Evolutionary conservation across 805 yeast genomes (phyloP).

Genomic region (Spencermartinsiella europaea): DNA sequence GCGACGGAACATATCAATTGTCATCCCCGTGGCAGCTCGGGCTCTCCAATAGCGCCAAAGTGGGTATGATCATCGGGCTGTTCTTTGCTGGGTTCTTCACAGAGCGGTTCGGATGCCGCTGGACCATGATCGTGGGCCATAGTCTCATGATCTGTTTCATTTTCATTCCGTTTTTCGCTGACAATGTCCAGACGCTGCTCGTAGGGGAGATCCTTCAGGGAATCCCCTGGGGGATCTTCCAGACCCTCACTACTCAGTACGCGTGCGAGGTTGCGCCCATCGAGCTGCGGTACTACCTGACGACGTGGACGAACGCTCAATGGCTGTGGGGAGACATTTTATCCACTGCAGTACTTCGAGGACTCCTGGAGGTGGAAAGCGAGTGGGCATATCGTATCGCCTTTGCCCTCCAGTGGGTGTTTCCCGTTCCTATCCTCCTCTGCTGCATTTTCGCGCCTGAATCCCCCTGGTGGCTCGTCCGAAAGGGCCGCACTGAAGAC

Average conservation of each 20-base stretch:
- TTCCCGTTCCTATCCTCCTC: constrained; percentile 25
- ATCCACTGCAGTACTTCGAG: constrained; percentile 44
- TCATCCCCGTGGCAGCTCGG: constrained; percentile 29
- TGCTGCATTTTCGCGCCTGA: constrained; percentile 39
- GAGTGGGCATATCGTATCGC: constrained; percentile 11
- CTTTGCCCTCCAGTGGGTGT: constrained; percentile 17
- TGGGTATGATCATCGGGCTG: constrained; percentile 43
- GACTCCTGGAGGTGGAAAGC: constrained; percentile 30
- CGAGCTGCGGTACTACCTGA: constrained; percentile 43
- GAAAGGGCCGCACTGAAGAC: constrained; percentile 36
- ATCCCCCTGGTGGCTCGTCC: constrained; percentile 53
- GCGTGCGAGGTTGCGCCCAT: constrained; percentile 55
- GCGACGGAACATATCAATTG: constrained; percentile 18
- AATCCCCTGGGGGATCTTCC: constrained; percentile 50
- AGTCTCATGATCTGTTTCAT: constrained; percentile 36
- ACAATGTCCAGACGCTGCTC: constrained; percentile 31
- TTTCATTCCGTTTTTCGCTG: constrained; percentile 44
- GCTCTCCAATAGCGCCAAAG: constrained; percentile 15
- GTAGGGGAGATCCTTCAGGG: constrained; percentile 36
- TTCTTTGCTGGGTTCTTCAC: constrained; percentile 40
- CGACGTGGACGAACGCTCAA: constrained; percentile 46
- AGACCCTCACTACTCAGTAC: constrained; percentile 44
- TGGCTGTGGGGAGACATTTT: constrained; percentile 55
- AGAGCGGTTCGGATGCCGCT: constrained; percentile 41
- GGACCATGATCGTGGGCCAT: constrained; percentile 34